Base-by-base conservation (phyloP, 352 stramenopile genomes). In the Pythium guiyangense region DNA sequence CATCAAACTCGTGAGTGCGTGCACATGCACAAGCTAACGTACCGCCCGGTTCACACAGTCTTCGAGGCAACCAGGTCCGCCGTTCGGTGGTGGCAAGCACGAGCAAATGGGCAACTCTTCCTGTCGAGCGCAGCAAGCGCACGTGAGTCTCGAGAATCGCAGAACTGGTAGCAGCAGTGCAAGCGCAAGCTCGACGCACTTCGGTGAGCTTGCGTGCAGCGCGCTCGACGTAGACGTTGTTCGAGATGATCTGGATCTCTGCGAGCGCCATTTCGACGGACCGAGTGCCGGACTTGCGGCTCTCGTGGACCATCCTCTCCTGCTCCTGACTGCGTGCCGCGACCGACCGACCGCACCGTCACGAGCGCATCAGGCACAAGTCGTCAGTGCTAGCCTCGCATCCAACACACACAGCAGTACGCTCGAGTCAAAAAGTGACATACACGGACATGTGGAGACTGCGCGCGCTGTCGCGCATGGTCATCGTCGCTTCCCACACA, bases 31-130 rank as follows among this genome's bases (percentile, higher is more conserved):
- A n/a, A n/a, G n/a, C 31, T 37, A 26, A 22, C 57, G 42, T 54
- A 92, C 83, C 51, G 74, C 80, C 46, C 83, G 79, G 64, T 92
- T 92, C 44, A 89, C 66, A 51, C 83, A 92, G 68, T 77, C 77
- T 62, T 92, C 78, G 3, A 86, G 58, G 63, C 83, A 92, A 3
- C 83, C 80, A 51, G 77, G 64, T 42, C 69, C 59, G 27, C 57
- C 69, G 20, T 70, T 58, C 1, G 57, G 25, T n/a, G 64, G 69
- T 18, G 80, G 67, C 3, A 56, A 48, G 51, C 83, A 92, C 18
- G 68, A 74, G 51, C 83, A 92, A 44, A 87, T 51, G 8, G 77
- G 70, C 0, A 92, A 63, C 56, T 92, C 83, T 51, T 91, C 83
- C 83, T 92, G 63, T 49, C n/a, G 26, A 43, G 34, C 44, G 49